A percentile compares a stretch with the other conserved stretches of the same genome.
These are phyloP conservation scores for Pleurotus eryngii DNA, from an alignment of 768 basidiomycete genomes.

Conservation along the genomic window DNA sequence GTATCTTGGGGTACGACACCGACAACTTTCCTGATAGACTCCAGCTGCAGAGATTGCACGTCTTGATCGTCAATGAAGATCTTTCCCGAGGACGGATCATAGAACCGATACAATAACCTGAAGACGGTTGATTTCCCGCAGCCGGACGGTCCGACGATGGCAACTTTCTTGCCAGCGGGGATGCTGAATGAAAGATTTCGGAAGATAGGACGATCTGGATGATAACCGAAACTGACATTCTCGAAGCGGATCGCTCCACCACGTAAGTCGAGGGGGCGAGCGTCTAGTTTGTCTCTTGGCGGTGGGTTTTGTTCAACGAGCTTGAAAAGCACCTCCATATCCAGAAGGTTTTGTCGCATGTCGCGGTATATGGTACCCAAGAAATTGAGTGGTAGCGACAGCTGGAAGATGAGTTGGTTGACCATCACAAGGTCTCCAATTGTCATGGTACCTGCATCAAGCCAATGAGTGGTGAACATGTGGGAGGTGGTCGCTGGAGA, in stretches of 20 bases:
- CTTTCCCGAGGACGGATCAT: constrained; percentile 75
- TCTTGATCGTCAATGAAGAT: constrained; percentile 90
- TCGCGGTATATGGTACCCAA: constrained; percentile 97
- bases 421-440: constrained; percentile 99
- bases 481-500: too few species aligned
- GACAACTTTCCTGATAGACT: constrained; percentile 68
- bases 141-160: constrained; percentile 95
- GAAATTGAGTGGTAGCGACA: constrained; percentile 95
- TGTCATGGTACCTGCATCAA: constrained; percentile 83
- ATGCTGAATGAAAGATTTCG: constrained; percentile 82
- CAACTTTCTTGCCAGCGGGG: constrained; percentile 95
- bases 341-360: constrained; percentile 90
- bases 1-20: constrained; percentile 99
- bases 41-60: constrained; percentile 66
- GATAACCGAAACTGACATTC: constrained; percentile 89
- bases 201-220: constrained; percentile 91
- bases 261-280: constrained; percentile 62
- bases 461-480: too few species aligned
- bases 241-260: constrained; percentile 93
- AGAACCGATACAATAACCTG: constrained; percentile 92
- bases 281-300: constrained; percentile 68
- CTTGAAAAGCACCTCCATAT: constrained; percentile 96
- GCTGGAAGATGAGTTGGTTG: constrained; percentile 96
- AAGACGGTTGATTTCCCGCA: constrained; percentile 98
- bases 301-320: constrained; percentile 79